Evolutionary conservation across 1,284 basidiomycete genomes (phyloP).

Genomic region (Flammula alnicola): DNA sequence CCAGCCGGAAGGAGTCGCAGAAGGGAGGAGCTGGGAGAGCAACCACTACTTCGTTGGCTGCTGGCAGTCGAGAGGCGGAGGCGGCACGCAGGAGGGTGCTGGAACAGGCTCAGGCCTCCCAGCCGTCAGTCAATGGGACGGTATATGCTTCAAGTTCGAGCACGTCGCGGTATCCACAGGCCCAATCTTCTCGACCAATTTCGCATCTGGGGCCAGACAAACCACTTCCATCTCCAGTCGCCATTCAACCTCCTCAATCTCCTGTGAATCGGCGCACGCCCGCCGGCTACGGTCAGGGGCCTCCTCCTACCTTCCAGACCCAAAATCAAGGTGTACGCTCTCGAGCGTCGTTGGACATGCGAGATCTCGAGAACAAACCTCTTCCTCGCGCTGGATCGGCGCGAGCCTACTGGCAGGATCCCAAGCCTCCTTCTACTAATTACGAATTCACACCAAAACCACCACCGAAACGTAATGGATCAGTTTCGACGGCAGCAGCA

Average conservation of each 20-base stretch:
- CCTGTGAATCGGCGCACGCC: constrained; percentile 14
- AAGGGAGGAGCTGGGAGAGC: constrained; percentile 17
- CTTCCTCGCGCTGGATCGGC: constrained; percentile 23
- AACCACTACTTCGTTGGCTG: constrained; percentile 23
- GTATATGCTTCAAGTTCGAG: constrained; percentile 2
- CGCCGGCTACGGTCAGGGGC: constrained; percentile 5
- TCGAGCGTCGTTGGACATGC: constrained; percentile 20
- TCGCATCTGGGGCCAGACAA: constrained; percentile 34
- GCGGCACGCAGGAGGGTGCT: constrained; percentile 11
- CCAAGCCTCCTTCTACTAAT: constrained; percentile 5
- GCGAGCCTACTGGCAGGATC: constrained; percentile 18
- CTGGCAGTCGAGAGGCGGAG: constrained; percentile 20
- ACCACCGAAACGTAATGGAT: constrained; percentile 23
- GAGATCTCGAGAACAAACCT: constrained; percentile 25
- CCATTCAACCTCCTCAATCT: constrained; percentile 10
- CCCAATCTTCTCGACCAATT: constrained; percentile 17
- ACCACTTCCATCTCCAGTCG: constrained; percentile 28
- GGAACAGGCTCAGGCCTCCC: constrained; percentile 7
- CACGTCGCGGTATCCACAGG: constrained; percentile 10
- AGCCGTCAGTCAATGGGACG: constrained; percentile 3
- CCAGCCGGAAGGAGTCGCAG: constrained; percentile 23
- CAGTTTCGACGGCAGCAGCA: constrained; percentile 13
- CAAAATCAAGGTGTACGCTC: constrained; percentile 14
- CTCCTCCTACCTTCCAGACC: constrained; percentile 18
- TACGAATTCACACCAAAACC: constrained; percentile 13